Evolutionary conservation across 208 protist genomes (phyloP), one percentile per base, ranked within the genome.

Genomic region (Herpetomonas muscarum): DNA sequence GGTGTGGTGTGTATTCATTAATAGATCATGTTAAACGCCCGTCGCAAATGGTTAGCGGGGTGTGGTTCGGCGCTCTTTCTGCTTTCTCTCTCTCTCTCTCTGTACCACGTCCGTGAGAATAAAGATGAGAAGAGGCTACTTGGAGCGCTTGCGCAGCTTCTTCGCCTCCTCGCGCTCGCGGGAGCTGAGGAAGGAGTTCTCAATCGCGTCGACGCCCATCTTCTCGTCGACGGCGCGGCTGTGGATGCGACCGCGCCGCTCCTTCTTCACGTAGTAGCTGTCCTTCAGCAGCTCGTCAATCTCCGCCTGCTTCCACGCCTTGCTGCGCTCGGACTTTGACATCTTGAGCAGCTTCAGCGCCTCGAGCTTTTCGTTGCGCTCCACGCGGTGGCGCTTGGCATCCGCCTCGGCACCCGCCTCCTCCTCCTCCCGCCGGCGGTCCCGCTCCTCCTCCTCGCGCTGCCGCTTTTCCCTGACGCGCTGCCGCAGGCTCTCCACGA

Each of bases 191-290:
- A 92, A 70, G 17, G 89, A 71, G 62, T 95, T 95, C 47, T 95
- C 89, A 61, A 95, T 87, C 0, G 89, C 85, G 52, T 89, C 67
- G 17, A 93, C 64, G 59, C 85, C 85, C 80, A 95, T 85, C 62
- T 84, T 83, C 37, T 85, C 77, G 46, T 95, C 85, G 39, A 95
- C 80, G 9, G 70, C 74, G 30, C 77, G 68, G 9, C 61, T 41
- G 32, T 66, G 80, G 10, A 95, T 51, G 39, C 75, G 76, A 0
- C 89, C 89, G 10, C 64, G 78, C 10, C 72, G 54, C 71, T 95
- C 89, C 79, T 93, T 90, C 76, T 92, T 95, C 22, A 95, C 83
- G 68, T 92, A 93, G 67, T 95, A 95, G 62, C 81, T 90, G 55
- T 95, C 89, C 66, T 92, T 91, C 28, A 95, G 47, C 47, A 95